These are phyloP conservation scores for Vanrija sp. DNA, from an alignment of 1,284 basidiomycete species.

Conservation along the genomic window DNA sequence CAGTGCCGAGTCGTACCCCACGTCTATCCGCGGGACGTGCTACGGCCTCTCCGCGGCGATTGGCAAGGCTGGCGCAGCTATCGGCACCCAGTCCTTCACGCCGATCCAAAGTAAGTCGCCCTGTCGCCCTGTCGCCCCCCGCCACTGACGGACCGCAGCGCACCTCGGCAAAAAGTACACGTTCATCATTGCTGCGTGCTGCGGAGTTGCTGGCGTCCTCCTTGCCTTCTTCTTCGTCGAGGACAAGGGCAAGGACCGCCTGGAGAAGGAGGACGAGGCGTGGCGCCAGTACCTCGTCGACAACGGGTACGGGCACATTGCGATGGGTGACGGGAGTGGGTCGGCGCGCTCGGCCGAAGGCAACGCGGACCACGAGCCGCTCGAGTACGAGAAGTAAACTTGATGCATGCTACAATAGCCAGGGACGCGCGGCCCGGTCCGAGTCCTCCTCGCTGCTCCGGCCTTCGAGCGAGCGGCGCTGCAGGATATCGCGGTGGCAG, in stretches of 20 bases:
- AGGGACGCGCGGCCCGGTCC: too few species aligned
- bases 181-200: slow-evolving; percentile 39
- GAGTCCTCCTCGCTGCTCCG: too few species aligned
- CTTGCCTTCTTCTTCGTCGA: slow-evolving; percentile 46
- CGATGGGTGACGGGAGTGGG: slow-evolving; percentile 43
- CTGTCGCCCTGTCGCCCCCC: neutral
- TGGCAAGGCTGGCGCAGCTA: slow-evolving; percentile 70
- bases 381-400: slow-evolving; percentile 4
- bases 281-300: slow-evolving; percentile 46
- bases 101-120: slow-evolving; percentile 58
- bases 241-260: slow-evolving; percentile 43
- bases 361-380: neutral
- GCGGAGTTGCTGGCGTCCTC: slow-evolving; percentile 38
- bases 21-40: slow-evolving; percentile 64
- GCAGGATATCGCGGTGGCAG: too few species aligned
- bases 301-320: slow-evolving; percentile 25
- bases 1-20: slow-evolving; percentile 58
- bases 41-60: slow-evolving; percentile 64
- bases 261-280: slow-evolving; percentile 44
- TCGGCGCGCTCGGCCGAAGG: neutral
- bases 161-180: slow-evolving; percentile 36
- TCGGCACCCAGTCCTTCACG: slow-evolving; percentile 72
- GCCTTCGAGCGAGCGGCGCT: too few species aligned
- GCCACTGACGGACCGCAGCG: slow-evolving; percentile 2
- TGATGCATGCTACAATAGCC: too few species aligned